phyloP scores from a whole-genome alignment of 2,329 filamentous ascomycete genomes.

The Alternaria alternata region DNA sequence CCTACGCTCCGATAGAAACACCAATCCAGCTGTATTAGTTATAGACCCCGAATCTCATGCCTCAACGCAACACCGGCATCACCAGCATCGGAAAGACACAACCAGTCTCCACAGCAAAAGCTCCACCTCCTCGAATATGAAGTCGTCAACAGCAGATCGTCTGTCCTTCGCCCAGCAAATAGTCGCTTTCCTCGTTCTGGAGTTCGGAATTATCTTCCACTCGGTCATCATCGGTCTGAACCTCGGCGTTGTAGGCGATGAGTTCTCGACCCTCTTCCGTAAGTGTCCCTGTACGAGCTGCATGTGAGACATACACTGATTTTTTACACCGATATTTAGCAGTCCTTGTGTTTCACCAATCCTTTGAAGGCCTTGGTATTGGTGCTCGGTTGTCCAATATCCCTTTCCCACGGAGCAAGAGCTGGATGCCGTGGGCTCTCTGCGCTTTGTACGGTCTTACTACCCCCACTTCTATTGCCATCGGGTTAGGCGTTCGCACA shows the following conservation, averaged over 20 bases:
- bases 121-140: neutral
- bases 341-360: conserved; percentile 10
- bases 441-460: conserved; percentile 7
- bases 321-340: no score
- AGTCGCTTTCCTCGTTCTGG: conserved; percentile 8
- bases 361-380: conserved; percentile 7
- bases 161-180: conserved; percentile 9
- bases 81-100: neutral
- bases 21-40: neutral
- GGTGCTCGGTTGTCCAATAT: conserved; percentile 10
- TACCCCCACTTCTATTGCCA: conserved; percentile 4
- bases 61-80: neutral
- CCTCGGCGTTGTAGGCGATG: conserved; percentile 8
- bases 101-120: neutral
- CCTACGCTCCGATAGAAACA: neutral
- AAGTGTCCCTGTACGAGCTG: no score
- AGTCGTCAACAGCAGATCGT: neutral
- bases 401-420: neutral
- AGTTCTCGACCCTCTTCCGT: conserved; percentile 4
- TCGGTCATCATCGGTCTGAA: conserved; percentile 13
- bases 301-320: no score
- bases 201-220: conserved; percentile 12
- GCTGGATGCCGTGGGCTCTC: conserved; percentile 11
- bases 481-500: conserved; percentile 4
- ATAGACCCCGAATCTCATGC: neutral